Conservation (phyloP, 2,329 filamentous ascomycete species). For the Colletotrichum orchidophilum region DNA sequence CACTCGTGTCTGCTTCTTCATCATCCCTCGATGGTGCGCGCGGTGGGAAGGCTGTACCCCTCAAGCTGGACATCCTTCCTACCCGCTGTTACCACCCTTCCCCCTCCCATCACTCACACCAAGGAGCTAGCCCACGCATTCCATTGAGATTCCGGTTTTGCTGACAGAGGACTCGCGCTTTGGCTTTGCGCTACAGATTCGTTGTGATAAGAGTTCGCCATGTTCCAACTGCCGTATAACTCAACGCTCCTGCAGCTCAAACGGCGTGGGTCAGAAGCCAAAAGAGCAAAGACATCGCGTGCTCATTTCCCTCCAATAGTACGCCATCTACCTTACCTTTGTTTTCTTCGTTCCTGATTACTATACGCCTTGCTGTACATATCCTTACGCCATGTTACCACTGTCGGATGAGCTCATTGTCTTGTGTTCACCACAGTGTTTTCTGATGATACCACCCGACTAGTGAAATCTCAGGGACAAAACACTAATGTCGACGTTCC, state of each 20-base stretch:
- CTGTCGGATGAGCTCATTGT: not conserved
- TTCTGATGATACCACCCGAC: not conserved
- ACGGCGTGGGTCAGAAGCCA: slow-evolving; percentile 62
- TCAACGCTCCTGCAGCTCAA: slow-evolving; percentile 63
- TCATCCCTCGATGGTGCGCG: not conserved
- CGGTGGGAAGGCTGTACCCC: not conserved
- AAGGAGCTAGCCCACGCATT: not conserved
- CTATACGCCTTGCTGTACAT: no score
- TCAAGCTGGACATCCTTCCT: not conserved
- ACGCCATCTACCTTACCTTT: slow-evolving; percentile 40
- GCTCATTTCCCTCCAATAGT: slow-evolving; percentile 70
- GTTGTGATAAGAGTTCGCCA: slow-evolving; percentile 66
- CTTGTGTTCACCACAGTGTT: not conserved
- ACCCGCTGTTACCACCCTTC: not conserved
- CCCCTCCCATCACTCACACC: not conserved
- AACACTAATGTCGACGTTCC: not conserved
- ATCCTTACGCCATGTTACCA: not conserved
- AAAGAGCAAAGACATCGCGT: slow-evolving; percentile 65
- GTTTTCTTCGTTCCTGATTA: not conserved
- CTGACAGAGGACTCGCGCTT: slow-evolving; percentile 24
- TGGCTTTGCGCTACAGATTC: slow-evolving; percentile 54
- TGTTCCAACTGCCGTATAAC: slow-evolving; percentile 67
- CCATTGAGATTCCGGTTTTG: not conserved
- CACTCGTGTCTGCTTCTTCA: not conserved
- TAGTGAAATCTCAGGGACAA: not conserved